Base-by-base conservation (phyloP, 495 filamentous ascomycete genomes). In the Xeromyces bisporus region DNA sequence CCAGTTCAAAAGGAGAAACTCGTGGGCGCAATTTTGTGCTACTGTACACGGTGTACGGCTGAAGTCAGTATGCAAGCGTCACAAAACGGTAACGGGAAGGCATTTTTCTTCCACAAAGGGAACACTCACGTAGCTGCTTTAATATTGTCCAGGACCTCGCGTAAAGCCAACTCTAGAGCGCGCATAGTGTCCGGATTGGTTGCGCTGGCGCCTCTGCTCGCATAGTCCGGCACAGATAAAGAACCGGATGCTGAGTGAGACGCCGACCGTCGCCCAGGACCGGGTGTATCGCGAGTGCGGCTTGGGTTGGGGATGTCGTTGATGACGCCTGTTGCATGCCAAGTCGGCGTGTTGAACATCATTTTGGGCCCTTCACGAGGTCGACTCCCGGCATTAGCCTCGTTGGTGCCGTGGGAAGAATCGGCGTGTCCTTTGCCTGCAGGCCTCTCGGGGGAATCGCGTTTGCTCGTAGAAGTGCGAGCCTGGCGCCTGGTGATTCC, bases 401-500 rank as follows among this genome's bases (percentile, higher is more conserved):
- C 55, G 1, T 41, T 42, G 7, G 41, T 8, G 12, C 43, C 28
- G 23, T 41, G 39, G 9, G 20, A 9, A 0, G 38, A 18, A 11
- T 55, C 59, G 8, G 43, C 33, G 12, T 51, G 33, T 4, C 46
- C 39, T 33, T 56, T 63, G 15, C 43, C 48, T 11, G 36, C 36
- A 6, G 34, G 29, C 2, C 43, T 42, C 23, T 64, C 60, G 8
- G 63, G 62, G 15, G 47, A 58, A 26, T 75, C 68, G 26, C 66
- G 55, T 47, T 71, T 70, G 32, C 62, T 53, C 2, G 68, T 55
- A 6, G 67, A 71, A 29, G 67, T 73, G 37, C 73, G 69, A 2
- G 79, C 70, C 51, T 86, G 78, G 36, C 84, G 64, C 25, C 85
- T 69, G 26, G 85, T 93, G 55, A 93, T 86, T 18, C 70, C 68